A percentile compares a stretch with the other conserved stretches of the same genome.
These are phyloP conservation scores for Puccinia polysora DNA, from an alignment of 1,284 basidiomycete genomes.

Conservation along the genomic window DNA sequence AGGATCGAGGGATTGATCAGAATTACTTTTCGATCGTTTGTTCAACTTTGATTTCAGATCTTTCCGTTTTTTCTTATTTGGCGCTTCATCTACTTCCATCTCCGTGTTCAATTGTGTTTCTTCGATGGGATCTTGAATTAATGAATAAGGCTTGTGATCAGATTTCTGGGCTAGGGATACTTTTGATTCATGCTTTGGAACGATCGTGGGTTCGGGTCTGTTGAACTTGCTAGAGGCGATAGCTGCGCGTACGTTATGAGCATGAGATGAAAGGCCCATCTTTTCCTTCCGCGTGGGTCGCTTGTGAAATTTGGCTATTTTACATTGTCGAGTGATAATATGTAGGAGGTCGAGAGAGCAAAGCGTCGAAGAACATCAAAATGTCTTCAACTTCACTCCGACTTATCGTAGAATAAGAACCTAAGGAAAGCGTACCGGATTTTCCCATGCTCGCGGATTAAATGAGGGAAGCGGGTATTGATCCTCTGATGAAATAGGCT, in stretches of 20 bases:
- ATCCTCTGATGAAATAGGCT: no score
- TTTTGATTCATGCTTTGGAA: conserved; percentile 15
- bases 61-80: not conserved
- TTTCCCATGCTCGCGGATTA: no score
- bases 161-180: not conserved
- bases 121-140: not conserved
- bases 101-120: not conserved
- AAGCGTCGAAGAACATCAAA: no score
- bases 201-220: not conserved
- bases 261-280: conserved; percentile 31
- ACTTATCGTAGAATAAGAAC: no score
- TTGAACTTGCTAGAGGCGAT: conserved; percentile 28
- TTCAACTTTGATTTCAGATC: conserved; percentile 10
- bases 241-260: not conserved
- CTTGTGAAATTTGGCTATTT: conserved; percentile 40
- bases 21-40: not conserved
- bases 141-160: not conserved
- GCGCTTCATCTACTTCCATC: conserved; percentile 5
- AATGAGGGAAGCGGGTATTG: no score
- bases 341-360: no score
- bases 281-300: conserved; percentile 38
- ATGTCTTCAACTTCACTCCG: no score
- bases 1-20: not conserved
- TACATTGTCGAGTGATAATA: no score
- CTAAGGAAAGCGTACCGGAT: no score